These are phyloP conservation scores for Royoungia palumana DNA, from an alignment of 768 basidiomycete species.

Conservation along the genomic window DNA sequence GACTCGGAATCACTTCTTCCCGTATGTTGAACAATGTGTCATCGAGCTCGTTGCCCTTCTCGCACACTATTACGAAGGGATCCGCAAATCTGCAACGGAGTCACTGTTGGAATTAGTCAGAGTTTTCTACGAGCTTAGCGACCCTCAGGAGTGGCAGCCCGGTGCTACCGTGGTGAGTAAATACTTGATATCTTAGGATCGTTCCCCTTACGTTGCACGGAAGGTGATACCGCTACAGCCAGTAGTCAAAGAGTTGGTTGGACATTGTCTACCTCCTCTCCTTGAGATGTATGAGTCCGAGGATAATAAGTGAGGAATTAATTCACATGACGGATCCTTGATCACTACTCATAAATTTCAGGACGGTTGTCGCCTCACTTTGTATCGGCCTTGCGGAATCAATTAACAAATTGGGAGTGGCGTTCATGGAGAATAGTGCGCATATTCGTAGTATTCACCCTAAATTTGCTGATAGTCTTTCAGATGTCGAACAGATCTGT, in stretches of 20 bases:
- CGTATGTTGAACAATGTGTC: conserved; percentile 81
- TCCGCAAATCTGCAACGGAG: conserved; percentile 88
- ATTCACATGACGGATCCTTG: not conserved
- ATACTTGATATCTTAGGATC: not conserved
- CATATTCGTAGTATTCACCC: conserved; percentile 5
- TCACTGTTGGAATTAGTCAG: conserved; percentile 85
- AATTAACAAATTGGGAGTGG: conserved; percentile 88
- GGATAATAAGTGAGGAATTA: conserved; percentile 85
- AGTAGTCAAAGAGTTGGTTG: conserved; percentile 76
- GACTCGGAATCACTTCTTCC: conserved; percentile 81
- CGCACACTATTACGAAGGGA: conserved; percentile 95
- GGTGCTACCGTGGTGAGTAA: conserved; percentile 61
- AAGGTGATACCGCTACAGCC: conserved; percentile 52
- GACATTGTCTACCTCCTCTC: conserved; percentile 67
- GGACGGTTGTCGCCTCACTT: conserved; percentile 82
- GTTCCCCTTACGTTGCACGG: conserved; percentile 7
- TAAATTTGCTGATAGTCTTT: conserved; percentile 4
- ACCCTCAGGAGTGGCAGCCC: conserved; percentile 78
- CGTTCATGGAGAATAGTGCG: conserved; percentile 76
- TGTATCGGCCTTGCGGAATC: conserved; percentile 90
- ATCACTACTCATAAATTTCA: conserved; percentile 31
- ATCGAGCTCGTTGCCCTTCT: conserved; percentile 77
- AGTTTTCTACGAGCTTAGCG: conserved; percentile 87
- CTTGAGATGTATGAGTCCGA: conserved; percentile 90
- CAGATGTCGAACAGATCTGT: conserved; percentile 76